These are phyloP conservation scores for Asterophora lycoperdoides DNA, from an alignment of 768 basidiomycete genomes.

Conservation along the genomic window DNA sequence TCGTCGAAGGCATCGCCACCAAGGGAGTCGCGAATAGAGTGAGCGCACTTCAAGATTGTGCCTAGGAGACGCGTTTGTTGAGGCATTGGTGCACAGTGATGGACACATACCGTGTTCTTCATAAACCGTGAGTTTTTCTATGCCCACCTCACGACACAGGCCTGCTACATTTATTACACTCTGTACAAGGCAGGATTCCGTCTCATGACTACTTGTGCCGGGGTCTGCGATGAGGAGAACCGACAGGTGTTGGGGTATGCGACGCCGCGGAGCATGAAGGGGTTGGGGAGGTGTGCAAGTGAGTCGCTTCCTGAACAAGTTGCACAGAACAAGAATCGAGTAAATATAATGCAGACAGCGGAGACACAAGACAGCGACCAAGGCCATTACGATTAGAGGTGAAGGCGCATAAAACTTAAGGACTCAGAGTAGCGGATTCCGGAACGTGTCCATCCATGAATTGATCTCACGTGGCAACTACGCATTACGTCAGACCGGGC, in stretches of 20 bases:
- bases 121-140: slow-evolving; percentile 64
- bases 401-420: background rate
- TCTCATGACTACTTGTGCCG: slow-evolving; percentile 27
- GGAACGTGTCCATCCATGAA: slow-evolving; percentile 1
- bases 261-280: slow-evolving; percentile 47
- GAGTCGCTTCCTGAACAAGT: slow-evolving; percentile 36
- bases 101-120: slow-evolving; percentile 59
- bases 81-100: background rate
- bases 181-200: slow-evolving; percentile 43
- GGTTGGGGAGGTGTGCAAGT: slow-evolving; percentile 39
- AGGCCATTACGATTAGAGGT: slow-evolving; percentile 33
- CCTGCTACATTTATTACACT: slow-evolving; percentile 47
- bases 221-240: slow-evolving; percentile 53
- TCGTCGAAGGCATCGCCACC: slow-evolving; percentile 12
- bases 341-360: slow-evolving; percentile 57
- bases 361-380: slow-evolving; percentile 46
- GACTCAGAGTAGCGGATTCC: background rate
- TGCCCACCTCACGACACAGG: slow-evolving; percentile 64
- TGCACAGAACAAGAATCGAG: slow-evolving; percentile 36
- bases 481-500: slow-evolving; percentile 31
- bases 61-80: slow-evolving; percentile 27
- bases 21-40: slow-evolving; percentile 34
- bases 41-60: slow-evolving; percentile 34
- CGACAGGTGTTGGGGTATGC: slow-evolving; percentile 64
- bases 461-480: background rate